Evolutionary conservation across 2,329 filamentous ascomycete genomes (phyloP).

Genomic region (Penicillium palitans): DNA sequence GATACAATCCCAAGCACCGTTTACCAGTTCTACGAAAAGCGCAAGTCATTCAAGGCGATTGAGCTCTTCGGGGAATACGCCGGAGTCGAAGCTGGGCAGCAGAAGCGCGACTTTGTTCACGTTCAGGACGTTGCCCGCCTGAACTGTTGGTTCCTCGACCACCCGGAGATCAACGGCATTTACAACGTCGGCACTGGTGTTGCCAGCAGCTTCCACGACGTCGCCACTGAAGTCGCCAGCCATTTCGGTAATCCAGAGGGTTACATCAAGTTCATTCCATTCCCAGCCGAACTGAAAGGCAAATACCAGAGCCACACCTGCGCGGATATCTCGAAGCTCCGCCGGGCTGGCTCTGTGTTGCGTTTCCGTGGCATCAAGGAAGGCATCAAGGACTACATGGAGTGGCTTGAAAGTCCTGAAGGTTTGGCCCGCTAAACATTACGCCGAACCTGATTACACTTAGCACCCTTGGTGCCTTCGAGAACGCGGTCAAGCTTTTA

Average conservation of each 20-base stretch:
- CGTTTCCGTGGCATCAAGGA: conserved; percentile 2
- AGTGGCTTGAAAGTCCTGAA: conserved; percentile 2
- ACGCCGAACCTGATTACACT: background rate
- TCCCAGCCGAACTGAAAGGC: background rate
- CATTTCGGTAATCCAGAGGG: background rate
- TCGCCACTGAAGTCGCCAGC: background rate
- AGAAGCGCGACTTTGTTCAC: conserved; percentile 8
- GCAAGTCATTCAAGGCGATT: conserved; percentile 6
- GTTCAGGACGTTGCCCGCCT: conserved; percentile 9
- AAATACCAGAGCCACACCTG: conserved; percentile 2
- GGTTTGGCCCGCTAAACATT: background rate
- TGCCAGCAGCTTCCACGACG: conserved; percentile 1
- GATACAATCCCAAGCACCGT: background rate
- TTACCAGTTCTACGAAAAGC: conserved; percentile 4
- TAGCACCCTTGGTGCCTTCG: background rate
- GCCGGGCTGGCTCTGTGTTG: conserved; percentile 1
- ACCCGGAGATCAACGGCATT: conserved; percentile 4
- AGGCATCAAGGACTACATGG: conserved; percentile 3
- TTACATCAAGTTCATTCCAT: background rate
- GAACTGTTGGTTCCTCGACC: conserved; percentile 11
- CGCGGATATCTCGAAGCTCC: conserved; percentile 7
- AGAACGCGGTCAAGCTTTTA: background rate
- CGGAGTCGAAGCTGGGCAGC: conserved; percentile 4
- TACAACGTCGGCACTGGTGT: conserved; percentile 9
- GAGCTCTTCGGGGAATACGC: conserved; percentile 8